Evolutionary conservation across 345 rosid genomes (phyloP), one percentile per base, ranked within the genome.

Genomic region (Clarkia xantiana): DNA sequence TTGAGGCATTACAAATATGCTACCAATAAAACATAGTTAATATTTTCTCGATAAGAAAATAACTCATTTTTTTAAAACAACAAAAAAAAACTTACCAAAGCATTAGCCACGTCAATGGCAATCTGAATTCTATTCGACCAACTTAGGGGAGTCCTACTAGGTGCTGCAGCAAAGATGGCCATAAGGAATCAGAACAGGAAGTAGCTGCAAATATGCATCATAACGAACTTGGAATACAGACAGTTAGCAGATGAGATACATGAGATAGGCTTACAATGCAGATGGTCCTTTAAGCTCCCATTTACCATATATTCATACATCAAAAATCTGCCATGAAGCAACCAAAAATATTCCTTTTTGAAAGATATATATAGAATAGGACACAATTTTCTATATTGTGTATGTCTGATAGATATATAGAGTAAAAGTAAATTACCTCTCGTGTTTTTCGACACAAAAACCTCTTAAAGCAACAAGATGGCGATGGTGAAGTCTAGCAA

Each of bases 401-500:
- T 29, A 7, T 29, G 5, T 29, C 36, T 29, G 7, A 42, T 39
- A 20, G 44, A 29, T 29, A 13, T 40, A 13, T 3, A 34, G 1
- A 11, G 40, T 25, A 53, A 11, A 47, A 50, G 46, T 40, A 44
- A 51, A 55, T 53, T 72, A 90, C 95, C 96, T 91, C 68, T 83
- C 83, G 14, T 47, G 67, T 45, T 76, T 91, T 54, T 74, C 71
- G 40, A 60, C 67, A 68, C 96, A 86, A 62, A 91, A 91, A 25
- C 98, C 98, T 75, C 69, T 79, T 44, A 91, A 78, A 69, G 98
- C 63, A 60, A 86, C 94, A 20, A 91, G 82, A 71, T 91, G 94
- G 23, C 96, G 94, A 59, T 91, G 98, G 70, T 91, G 98, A 59
- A 91, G 74, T 70, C 82, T 78, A 23, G 94, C 89, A 23, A 91